A percentile compares a stretch with the other conserved stretches of the same genome.
These are phyloP conservation scores for Podila epigama DNA, from an alignment of 192 early-diverging fungal genomes.

Conservation along the genomic window DNA sequence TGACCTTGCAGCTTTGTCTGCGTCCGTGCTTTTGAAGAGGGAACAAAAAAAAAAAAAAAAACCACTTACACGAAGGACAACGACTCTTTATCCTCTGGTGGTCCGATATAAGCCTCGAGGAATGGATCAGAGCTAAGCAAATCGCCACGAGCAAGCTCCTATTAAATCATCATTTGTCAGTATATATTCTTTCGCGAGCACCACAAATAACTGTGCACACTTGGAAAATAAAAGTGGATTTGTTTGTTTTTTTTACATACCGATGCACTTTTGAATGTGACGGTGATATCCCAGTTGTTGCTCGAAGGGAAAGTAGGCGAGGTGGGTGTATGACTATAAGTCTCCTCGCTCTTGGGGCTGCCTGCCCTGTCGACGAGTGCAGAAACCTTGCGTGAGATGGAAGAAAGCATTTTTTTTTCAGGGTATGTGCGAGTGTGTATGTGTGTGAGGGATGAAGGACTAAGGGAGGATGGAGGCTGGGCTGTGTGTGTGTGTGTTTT, in stretches of 20 bases:
- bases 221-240: background rate
- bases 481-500: too few species aligned
- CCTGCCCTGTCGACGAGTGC: background rate
- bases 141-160: constrained; percentile 16
- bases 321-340: background rate
- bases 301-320: background rate
- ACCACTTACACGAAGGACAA: constrained; percentile 9
- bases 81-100: constrained; percentile 1
- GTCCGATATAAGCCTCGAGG: constrained; percentile 10
- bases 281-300: constrained; percentile 6
- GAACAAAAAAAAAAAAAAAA: background rate
- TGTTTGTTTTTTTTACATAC: constrained; percentile 3
- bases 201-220: background rate
- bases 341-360: background rate
- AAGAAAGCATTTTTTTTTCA: too few species aligned
- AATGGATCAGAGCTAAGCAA: constrained; percentile 21
- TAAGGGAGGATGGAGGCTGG: background rate
- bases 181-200: background rate
- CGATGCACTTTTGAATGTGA: background rate
- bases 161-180: background rate
- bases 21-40: background rate
- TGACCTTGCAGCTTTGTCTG: background rate
- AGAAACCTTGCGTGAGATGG: background rate
- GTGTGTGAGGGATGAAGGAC: background rate
- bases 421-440: too few species aligned